Percentiles rank a stretch among this genome's conserved stretches.
phyloP scores from a whole-genome alignment of 2,329 filamentous ascomycete genomes.

The Pseudogymnoascus sp. region DNA sequence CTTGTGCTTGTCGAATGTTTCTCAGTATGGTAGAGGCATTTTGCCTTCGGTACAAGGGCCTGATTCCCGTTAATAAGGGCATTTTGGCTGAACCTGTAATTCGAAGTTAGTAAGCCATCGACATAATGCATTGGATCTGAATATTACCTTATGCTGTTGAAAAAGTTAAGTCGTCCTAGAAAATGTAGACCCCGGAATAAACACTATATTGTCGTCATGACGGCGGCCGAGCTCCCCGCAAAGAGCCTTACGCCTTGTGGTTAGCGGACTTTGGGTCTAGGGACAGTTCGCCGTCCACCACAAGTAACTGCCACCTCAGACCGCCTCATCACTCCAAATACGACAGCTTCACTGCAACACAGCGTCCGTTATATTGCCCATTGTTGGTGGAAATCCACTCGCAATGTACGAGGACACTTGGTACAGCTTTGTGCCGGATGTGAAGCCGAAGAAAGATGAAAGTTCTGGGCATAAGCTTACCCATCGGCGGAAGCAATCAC shows the following conservation, averaged over 20 bases:
- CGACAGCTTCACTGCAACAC: background rate
- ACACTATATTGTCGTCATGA: conserved; percentile 3
- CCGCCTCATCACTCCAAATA: conserved; percentile 6
- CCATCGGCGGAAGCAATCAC: conserved; percentile 60
- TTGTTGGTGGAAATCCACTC: background rate
- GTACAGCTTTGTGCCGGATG: conserved; percentile 68
- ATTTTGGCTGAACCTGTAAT: background rate
- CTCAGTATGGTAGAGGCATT: background rate
- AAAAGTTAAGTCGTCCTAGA: background rate
- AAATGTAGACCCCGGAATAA: background rate
- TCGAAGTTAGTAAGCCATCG: background rate
- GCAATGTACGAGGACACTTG: conserved; percentile 77
- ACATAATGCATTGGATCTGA: background rate
- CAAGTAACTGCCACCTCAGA: conserved; percentile 3
- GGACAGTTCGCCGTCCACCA: conserved; percentile 3
- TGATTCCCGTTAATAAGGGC: conserved; percentile 5
- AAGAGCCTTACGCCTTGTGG: background rate
- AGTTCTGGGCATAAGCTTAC: conserved; percentile 38
- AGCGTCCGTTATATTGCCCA: background rate
- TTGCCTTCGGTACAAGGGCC: background rate
- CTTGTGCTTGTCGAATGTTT: conserved; percentile 3
- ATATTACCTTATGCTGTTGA: background rate
- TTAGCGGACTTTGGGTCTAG: background rate
- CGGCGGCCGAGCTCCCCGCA: conserved; percentile 7
- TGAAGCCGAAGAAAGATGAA: conserved; percentile 43